Conservation (phyloP, 2,329 filamentous ascomycete species). For the Aspergillus sp. region DNA sequence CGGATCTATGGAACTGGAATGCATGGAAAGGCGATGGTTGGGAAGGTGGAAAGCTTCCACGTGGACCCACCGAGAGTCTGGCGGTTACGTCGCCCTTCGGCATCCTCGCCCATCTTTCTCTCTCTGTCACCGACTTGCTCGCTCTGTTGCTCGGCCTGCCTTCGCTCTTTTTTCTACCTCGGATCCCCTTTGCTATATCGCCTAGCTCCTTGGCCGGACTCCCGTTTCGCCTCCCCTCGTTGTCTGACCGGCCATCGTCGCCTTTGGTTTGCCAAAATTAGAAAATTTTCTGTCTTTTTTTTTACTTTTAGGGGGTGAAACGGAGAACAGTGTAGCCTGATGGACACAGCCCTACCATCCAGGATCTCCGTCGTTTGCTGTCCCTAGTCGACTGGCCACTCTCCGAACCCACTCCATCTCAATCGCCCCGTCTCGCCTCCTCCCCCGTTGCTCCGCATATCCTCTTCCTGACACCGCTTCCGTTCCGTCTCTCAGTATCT, state of each 20-base stretch:
- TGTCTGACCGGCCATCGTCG: neutral
- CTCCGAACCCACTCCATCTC: neutral
- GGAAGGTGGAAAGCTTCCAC: neutral
- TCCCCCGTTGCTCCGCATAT: neutral
- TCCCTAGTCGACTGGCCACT: conserved; percentile 3
- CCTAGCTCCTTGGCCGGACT: neutral
- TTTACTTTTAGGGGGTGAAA: conserved; percentile 3
- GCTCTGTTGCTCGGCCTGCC: neutral
- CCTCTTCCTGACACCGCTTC: neutral
- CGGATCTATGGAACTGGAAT: too few relatives aligned
- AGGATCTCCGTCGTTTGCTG: conserved; percentile 7
- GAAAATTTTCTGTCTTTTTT: conserved; percentile 3
- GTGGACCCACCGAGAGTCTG: neutral
- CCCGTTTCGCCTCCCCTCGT: neutral
- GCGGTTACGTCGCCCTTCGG: neutral
- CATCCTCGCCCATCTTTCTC: neutral
- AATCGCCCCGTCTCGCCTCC: neutral
- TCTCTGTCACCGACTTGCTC: neutral
- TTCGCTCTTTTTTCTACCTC: neutral
- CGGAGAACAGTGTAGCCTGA: conserved; percentile 29
- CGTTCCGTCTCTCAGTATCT: neutral
- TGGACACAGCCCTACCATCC: conserved; percentile 20
- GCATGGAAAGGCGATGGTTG: neutral
- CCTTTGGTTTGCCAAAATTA: conserved; percentile 6
- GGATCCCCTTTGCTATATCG: neutral